Percentiles rank a stretch among this genome's conserved stretches.
Evolutionary conservation across 2,329 filamentous ascomycete genomes (phyloP).

Genomic region (Microascus cirrosus): DNA sequence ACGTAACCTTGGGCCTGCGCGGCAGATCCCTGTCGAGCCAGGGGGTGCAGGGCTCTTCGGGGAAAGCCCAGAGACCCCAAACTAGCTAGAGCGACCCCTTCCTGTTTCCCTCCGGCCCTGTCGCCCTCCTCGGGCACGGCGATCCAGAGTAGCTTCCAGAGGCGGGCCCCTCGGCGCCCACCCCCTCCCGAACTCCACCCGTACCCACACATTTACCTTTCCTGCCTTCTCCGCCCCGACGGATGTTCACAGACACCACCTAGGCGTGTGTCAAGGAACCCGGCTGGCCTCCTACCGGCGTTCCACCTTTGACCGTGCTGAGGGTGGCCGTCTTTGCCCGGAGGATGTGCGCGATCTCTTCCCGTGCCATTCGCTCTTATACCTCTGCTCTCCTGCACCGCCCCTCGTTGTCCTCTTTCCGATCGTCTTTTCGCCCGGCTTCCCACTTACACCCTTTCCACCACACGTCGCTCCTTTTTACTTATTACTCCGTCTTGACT

Average conservation of each 20-base stretch:
- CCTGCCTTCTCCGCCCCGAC: conserved; percentile 3
- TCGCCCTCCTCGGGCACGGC: neutral
- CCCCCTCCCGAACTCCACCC: neutral
- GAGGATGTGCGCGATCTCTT: conserved; percentile 9
- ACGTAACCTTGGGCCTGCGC: neutral
- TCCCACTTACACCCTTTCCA: conserved; percentile 5
- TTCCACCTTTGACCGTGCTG: conserved; percentile 35
- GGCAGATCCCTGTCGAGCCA: conserved; percentile 1
- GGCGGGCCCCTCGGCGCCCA: neutral
- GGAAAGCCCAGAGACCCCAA: neutral
- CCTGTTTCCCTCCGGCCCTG: neutral
- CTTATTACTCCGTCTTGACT: conserved; percentile 15
- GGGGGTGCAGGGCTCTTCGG: neutral
- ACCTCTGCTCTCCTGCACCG: conserved; percentile 37
- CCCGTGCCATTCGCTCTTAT: conserved; percentile 34
- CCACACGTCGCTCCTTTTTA: conserved; percentile 41
- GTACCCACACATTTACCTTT: conserved; percentile 1
- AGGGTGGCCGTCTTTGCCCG: conserved; percentile 13
- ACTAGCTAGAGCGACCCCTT: neutral
- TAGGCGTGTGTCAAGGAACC: conserved; percentile 34
- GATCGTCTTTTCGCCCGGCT: conserved; percentile 20
- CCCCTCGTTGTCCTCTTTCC: conserved; percentile 29
- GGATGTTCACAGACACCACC: conserved; percentile 18
- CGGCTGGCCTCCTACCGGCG: conserved; percentile 39
- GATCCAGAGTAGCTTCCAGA: neutral